Percentiles rank a stretch among this genome's conserved stretches.
phyloP scores from a whole-genome alignment of 2,329 filamentous ascomycete genomes.

The Nemania abortiva region DNA sequence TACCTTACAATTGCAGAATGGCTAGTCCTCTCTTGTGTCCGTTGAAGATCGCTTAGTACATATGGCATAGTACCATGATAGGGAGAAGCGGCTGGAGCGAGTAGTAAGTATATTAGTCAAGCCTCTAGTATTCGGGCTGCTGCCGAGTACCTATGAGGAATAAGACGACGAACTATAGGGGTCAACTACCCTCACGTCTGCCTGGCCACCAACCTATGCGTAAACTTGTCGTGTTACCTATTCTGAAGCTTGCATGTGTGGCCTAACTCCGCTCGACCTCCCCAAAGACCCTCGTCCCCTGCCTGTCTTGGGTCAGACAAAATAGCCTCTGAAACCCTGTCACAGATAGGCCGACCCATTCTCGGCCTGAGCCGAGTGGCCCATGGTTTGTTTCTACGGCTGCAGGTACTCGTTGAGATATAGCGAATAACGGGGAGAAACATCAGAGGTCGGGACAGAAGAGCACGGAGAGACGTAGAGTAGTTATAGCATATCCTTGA shows the following conservation, averaged over 20 bases:
- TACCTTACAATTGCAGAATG: background rate
- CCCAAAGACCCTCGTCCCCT: slow-evolving; percentile 22
- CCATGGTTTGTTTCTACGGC: slow-evolving; percentile 37
- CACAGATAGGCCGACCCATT: slow-evolving; percentile 46
- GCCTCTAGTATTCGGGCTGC: background rate
- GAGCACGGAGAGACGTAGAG: background rate
- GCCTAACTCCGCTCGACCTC: slow-evolving; percentile 13
- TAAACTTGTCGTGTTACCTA: background rate
- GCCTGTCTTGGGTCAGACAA: slow-evolving; percentile 38
- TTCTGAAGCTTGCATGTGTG: slow-evolving; percentile 12
- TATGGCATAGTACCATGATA: background rate
- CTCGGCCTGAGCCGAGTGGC: slow-evolving; percentile 50
- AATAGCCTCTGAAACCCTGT: slow-evolving; percentile 50
- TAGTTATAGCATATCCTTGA: background rate
- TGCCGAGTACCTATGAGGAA: background rate
- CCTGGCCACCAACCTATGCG: background rate
- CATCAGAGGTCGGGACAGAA: slow-evolving; percentile 6
- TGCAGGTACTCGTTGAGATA: slow-evolving; percentile 36
- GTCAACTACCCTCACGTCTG: background rate
- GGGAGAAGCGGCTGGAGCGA: background rate
- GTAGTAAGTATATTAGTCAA: background rate
- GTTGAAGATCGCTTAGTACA: background rate
- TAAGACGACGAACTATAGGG: background rate
- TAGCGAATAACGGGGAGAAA: background rate
- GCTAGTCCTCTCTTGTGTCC: slow-evolving; percentile 34